These are phyloP conservation scores for Lentinula sp. DNA, from an alignment of 768 basidiomycete species.

Conservation along the genomic window DNA sequence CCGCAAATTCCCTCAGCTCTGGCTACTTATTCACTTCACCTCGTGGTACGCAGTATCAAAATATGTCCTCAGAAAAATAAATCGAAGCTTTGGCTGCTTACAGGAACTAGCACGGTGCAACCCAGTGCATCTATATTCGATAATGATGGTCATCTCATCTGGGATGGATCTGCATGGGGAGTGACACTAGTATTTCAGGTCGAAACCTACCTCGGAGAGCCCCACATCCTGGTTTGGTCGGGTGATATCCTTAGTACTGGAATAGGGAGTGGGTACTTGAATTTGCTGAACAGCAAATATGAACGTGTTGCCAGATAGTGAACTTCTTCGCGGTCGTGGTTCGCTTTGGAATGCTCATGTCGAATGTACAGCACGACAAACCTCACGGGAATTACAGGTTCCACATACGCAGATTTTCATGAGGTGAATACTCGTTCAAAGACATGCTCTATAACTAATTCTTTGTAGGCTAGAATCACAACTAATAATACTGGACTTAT, in stretches of 20 bases:
- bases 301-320: neutral
- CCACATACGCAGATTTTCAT: neutral
- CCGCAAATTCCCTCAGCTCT: neutral
- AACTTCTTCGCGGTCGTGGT: neutral
- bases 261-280: neutral
- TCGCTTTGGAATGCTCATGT: neutral
- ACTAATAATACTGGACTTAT: neutral
- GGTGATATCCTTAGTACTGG: neutral
- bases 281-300: neutral
- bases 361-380: neutral
- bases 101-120: neutral
- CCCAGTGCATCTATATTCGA: neutral
- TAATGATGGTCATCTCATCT: neutral
- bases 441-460: neutral
- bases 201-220: neutral
- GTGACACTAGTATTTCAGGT: neutral
- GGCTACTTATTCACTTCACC: constrained; percentile 1
- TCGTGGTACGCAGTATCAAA: neutral
- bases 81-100: neutral
- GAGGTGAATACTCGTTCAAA: neutral
- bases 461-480: neutral
- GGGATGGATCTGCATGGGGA: neutral
- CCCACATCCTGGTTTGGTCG: neutral
- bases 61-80: no score
- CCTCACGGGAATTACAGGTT: neutral